Conservation (phyloP, 495 filamentous ascomycete genomes). For the Podospora bellae-mahoneyi region DNA sequence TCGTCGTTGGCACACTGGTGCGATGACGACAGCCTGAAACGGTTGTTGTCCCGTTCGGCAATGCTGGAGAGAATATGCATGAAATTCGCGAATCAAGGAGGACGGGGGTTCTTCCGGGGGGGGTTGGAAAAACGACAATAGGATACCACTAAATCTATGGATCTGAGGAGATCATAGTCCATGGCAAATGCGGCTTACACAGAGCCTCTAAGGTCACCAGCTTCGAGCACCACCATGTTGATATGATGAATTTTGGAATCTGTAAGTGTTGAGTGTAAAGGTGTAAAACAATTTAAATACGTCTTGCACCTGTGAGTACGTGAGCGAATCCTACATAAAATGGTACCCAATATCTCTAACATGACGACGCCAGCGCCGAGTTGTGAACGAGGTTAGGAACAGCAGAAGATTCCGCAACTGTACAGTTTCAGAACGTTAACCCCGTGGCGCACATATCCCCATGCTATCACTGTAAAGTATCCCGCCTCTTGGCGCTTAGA, state of each 20-base stretch:
- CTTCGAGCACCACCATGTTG: too few relatives aligned
- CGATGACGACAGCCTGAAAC: constrained; percentile 19
- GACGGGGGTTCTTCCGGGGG: background rate
- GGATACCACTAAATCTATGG: too few relatives aligned
- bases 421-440: background rate
- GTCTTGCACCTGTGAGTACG: too few relatives aligned
- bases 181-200: too few relatives aligned
- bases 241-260: too few relatives aligned
- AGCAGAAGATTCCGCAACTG: background rate
- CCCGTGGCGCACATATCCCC: background rate
- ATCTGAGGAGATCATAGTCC: too few relatives aligned
- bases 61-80: constrained; percentile 5
- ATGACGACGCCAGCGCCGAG: background rate
- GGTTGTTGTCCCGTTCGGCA: constrained; percentile 6
- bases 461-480: too few relatives aligned
- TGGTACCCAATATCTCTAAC: background rate
- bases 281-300: too few relatives aligned
- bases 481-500: background rate
- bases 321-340: too few relatives aligned
- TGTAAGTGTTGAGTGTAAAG: too few relatives aligned
- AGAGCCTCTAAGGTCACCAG: too few relatives aligned
- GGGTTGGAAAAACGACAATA: background rate
- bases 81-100: background rate
- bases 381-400: background rate
- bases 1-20: constrained; percentile 8